A percentile compares a stretch with the other conserved stretches of the same genome.
Evolutionary conservation across 2,329 filamentous ascomycete genomes (phyloP).

Genomic region (Aspergillus sp.): DNA sequence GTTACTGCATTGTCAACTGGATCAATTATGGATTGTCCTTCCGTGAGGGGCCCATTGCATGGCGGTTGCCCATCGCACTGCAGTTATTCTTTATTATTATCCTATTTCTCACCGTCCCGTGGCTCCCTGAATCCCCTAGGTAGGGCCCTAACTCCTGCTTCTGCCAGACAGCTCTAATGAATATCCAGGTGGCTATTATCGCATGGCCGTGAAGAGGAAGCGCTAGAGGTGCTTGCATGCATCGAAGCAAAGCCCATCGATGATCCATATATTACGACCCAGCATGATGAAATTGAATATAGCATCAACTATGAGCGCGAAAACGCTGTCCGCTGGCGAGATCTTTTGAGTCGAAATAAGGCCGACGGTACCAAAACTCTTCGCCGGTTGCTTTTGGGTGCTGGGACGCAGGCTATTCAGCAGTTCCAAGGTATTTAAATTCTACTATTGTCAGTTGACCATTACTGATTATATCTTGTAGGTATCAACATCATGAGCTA

Average conservation of each 20-base stretch:
- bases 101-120: constrained; percentile 22
- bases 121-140: constrained; percentile 32
- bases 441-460: too few relatives aligned
- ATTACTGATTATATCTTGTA: too few relatives aligned
- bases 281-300: constrained; percentile 42
- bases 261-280: constrained; percentile 41
- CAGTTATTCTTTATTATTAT: constrained; percentile 26
- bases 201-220: constrained; percentile 22
- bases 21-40: constrained; percentile 41
- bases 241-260: constrained; percentile 17
- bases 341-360: constrained; percentile 44
- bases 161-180: too few relatives aligned
- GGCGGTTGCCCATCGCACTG: constrained; percentile 26
- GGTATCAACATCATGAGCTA: constrained; percentile 36
- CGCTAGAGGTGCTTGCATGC: constrained; percentile 41
- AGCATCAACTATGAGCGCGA: constrained; percentile 46
- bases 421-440: constrained; percentile 17
- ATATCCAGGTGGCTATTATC: constrained; percentile 19
- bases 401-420: constrained; percentile 37
- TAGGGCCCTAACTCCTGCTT: too few relatives aligned
- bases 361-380: constrained; percentile 23
- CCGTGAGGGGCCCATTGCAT: constrained; percentile 26
- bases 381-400: constrained; percentile 42
- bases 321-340: constrained; percentile 46
- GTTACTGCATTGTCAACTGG: constrained; percentile 41